Conservation (phyloP, 2,329 filamentous ascomycete species). For the Pseudogymnoascus sp. region DNA sequence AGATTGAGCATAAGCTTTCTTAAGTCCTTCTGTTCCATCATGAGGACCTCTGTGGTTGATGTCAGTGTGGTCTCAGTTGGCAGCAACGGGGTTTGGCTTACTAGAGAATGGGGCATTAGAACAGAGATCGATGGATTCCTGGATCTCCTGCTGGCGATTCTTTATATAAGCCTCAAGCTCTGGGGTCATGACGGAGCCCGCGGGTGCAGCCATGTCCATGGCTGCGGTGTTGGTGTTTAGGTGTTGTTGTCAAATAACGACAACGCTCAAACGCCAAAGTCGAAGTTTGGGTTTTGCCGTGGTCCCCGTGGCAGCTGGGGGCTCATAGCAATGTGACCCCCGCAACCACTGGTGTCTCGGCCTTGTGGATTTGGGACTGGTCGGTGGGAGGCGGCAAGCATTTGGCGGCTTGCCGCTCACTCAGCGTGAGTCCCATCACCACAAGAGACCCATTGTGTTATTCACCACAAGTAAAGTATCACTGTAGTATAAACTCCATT, state of each 20-base stretch:
- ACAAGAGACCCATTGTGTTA: not conserved
- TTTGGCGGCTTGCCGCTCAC: not conserved
- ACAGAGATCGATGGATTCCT: not conserved
- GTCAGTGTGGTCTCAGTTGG: not conserved
- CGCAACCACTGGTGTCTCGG: not conserved
- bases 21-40: not conserved
- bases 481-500: not conserved
- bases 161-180: not conserved
- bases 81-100: not conserved
- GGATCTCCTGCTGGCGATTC: not conserved
- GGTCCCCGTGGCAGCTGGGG: not conserved
- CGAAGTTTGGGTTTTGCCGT: not conserved
- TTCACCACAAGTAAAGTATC: not conserved
- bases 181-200: no score
- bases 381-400: not conserved
- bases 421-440: not conserved
- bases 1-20: not conserved
- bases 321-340: not conserved
- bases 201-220: not conserved
- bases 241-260: not conserved
- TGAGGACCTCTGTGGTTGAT: not conserved
- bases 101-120: not conserved
- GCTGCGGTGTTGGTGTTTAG: not conserved
- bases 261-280: not conserved
- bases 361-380: not conserved